Conservation (phyloP, 371 early-diverging fungal species). For the Entomophthora muscae region DNA sequence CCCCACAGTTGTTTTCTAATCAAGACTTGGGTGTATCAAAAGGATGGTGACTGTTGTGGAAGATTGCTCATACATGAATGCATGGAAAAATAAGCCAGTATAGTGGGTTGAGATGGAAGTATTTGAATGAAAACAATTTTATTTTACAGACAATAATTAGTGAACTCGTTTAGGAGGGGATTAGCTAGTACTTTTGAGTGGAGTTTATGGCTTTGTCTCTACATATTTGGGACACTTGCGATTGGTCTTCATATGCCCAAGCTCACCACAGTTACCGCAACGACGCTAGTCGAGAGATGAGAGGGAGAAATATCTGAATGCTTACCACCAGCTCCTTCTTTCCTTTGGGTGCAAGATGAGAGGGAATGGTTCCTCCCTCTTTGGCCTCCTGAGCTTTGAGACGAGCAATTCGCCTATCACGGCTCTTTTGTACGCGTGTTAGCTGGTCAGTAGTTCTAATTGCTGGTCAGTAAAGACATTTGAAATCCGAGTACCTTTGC, state of each 20-base stretch:
- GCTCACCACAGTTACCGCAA: conserved; percentile 68
- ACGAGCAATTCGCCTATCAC: not conserved
- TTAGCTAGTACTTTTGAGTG: too few relatives aligned
- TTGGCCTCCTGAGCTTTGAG: conserved; percentile 13
- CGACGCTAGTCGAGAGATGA: conserved; percentile 21
- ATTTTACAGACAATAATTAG: too few relatives aligned
- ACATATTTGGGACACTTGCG: conserved; percentile 59
- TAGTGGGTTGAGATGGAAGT: too few relatives aligned
- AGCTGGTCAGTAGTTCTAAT: not conserved
- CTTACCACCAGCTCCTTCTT: conserved; percentile 33
- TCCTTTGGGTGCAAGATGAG: conserved; percentile 19
- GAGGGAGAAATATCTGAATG: not conserved
- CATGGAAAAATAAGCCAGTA: too few relatives aligned
- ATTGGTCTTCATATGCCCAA: conserved; percentile 81
- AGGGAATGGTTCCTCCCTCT: conserved; percentile 12
- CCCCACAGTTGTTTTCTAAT: too few relatives aligned
- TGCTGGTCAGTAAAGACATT: not conserved
- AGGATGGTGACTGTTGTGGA: too few relatives aligned
- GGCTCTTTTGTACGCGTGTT: not conserved
- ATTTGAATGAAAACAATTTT: too few relatives aligned
- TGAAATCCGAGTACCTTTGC: not conserved
- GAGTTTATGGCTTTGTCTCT: conserved; percentile 9
- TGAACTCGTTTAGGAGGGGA: too few relatives aligned
- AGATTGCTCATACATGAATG: too few relatives aligned
- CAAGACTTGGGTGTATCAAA: too few relatives aligned